These are phyloP conservation scores for Asclepias syriaca DNA, from an alignment of 257 asterid genomes.

Conservation along the genomic window DNA sequence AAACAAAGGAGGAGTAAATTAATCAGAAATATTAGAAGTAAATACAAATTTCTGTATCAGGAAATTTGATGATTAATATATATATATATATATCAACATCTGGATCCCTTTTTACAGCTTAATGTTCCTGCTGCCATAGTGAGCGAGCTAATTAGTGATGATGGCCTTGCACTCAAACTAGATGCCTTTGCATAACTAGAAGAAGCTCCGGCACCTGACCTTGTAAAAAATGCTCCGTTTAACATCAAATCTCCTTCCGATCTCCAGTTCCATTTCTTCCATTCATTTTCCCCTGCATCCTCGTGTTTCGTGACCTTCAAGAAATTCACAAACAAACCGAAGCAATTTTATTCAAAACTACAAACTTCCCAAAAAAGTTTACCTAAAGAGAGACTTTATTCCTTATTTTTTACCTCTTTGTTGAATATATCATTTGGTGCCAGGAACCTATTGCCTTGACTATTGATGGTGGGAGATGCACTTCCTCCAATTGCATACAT, in stretches of 20 bases:
- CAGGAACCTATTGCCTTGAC: slow-evolving; percentile 82
- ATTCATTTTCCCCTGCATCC: slow-evolving; percentile 53
- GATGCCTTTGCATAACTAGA: slow-evolving; percentile 91
- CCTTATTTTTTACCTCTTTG: slow-evolving; percentile 50
- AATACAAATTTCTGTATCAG: neutral
- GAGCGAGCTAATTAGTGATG: slow-evolving; percentile 55
- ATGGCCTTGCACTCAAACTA: slow-evolving; percentile 79
- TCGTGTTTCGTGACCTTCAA: slow-evolving; percentile 68
- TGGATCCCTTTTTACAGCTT: slow-evolving; percentile 53
- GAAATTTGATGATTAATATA: neutral
- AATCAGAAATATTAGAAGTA: neutral
- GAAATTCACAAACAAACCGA: neutral
- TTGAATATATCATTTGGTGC: slow-evolving; percentile 52
- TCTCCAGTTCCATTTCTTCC: slow-evolving; percentile 93
- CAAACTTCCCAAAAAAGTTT: no score
- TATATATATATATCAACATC: slow-evolving; percentile 31
- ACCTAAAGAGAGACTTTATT: no score
- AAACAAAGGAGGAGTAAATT: neutral
- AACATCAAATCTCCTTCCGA: slow-evolving; percentile 78
- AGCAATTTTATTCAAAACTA: no score
- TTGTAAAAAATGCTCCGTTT: slow-evolving; percentile 74
- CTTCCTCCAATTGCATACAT: slow-evolving; percentile 97
- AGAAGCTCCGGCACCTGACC: slow-evolving; percentile 75
- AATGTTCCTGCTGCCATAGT: slow-evolving; percentile 59
- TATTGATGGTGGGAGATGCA: slow-evolving; percentile 80